Evolutionary conservation across 345 rosid species (phyloP).

Genomic region (Pseudoturritis turrita): DNA sequence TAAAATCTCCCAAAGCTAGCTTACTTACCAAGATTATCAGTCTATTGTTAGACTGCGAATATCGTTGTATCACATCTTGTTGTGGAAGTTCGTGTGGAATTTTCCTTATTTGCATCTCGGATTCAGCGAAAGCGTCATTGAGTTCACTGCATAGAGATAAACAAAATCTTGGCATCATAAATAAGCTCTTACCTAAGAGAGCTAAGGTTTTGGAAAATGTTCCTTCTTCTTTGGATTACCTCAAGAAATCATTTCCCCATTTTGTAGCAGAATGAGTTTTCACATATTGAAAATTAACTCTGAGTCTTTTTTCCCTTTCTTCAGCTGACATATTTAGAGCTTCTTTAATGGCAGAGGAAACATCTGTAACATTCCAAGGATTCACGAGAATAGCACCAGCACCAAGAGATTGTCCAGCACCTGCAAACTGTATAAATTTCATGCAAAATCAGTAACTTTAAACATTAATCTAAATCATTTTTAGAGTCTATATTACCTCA

Average conservation of each 20-base stretch:
- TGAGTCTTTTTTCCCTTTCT: slow-evolving; percentile 72
- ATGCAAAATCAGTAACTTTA: background rate
- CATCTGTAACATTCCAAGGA: slow-evolving; percentile 93
- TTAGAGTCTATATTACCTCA: slow-evolving; percentile 47
- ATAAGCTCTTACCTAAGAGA: too few species aligned
- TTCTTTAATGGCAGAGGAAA: slow-evolving; percentile 72
- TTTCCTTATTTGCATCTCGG: slow-evolving; percentile 70
- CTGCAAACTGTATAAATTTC: slow-evolving; percentile 60
- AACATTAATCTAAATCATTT: background rate
- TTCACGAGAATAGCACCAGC: slow-evolving; percentile 92
- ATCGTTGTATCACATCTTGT: slow-evolving; percentile 52
- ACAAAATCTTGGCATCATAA: background rate
- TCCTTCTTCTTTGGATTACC: too few species aligned
- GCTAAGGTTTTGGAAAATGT: too few species aligned
- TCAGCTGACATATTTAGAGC: slow-evolving; percentile 71
- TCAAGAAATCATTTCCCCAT: slow-evolving; percentile 91
- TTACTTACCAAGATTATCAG: slow-evolving; percentile 67
- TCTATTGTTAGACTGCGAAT: slow-evolving; percentile 59
- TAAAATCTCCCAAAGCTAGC: background rate
- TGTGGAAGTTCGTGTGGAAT: slow-evolving; percentile 67
- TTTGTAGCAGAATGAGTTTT: slow-evolving; percentile 74
- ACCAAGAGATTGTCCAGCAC: slow-evolving; percentile 94
- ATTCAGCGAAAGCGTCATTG: slow-evolving; percentile 64
- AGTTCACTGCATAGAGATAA: slow-evolving; percentile 52
- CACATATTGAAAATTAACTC: slow-evolving; percentile 59